A percentile compares a stretch with the other conserved stretches of the same genome.
Conservation (phyloP, 305 asterid species). For the Fraxinus ornus region DNA sequence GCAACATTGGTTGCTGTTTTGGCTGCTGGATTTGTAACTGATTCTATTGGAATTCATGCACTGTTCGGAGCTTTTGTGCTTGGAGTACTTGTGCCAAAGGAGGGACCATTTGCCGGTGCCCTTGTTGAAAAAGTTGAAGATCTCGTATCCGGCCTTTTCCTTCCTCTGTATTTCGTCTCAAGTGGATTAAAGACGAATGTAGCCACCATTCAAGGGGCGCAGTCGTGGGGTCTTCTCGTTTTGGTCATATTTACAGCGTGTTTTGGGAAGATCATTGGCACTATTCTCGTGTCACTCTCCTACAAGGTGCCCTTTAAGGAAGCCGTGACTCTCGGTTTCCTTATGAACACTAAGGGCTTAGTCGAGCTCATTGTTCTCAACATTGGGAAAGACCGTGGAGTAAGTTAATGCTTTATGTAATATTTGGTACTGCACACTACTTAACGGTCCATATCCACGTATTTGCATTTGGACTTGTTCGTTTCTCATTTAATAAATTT, state of each 20-base stretch:
- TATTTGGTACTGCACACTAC: not conserved
- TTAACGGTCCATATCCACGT: not conserved
- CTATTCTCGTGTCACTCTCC: constrained; percentile 5
- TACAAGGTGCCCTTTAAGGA: constrained; percentile 26
- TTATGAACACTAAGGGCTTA: constrained; percentile 32
- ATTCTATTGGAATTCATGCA: constrained; percentile 30
- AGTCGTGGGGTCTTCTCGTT: constrained; percentile 31
- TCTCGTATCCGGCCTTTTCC: constrained; percentile 22
- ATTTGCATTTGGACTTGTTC: not conserved
- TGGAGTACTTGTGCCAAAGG: constrained; percentile 32
- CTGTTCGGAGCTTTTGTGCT: constrained; percentile 31
- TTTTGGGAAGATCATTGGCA: constrained; percentile 31
- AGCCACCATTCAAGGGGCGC: constrained; percentile 26
- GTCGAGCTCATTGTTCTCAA: constrained; percentile 32
- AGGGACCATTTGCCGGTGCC: constrained; percentile 26
- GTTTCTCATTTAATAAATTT: not conserved
- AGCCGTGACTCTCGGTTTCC: constrained; percentile 27
- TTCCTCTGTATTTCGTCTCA: constrained; percentile 28
- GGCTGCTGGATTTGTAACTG: constrained; percentile 30
- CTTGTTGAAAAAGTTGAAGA: constrained; percentile 29
- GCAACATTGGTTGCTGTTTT: constrained; percentile 26
- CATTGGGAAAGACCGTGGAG: constrained; percentile 33
- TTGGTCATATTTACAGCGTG: constrained; percentile 23
- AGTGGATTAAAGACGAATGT: constrained; percentile 22
- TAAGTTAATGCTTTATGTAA: not conserved